phyloP scores from a whole-genome alignment of 306 rosid genomes.

The Fragaria nilgerrensis region DNA sequence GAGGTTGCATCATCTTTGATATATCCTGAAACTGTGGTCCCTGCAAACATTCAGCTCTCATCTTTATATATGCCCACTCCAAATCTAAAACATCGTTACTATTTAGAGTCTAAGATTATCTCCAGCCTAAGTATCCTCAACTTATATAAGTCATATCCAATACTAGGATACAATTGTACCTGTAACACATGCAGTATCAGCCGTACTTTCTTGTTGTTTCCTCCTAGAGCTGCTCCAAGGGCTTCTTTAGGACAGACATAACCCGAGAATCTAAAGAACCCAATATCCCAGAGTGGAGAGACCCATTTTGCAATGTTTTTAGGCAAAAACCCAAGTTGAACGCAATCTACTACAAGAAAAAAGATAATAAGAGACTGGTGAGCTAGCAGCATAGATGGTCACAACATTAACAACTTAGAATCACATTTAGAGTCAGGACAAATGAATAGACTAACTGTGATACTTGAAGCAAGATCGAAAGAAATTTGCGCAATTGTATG shows the following conservation, averaged over 20 bases:
- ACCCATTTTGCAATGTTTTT: conserved; percentile 74
- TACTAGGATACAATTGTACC: conserved; percentile 34
- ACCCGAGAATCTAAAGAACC: conserved; percentile 64
- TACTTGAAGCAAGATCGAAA: background rate
- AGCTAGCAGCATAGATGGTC: conserved; percentile 4
- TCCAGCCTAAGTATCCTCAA: conserved; percentile 7
- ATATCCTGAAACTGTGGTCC: conserved; percentile 57
- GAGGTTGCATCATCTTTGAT: conserved; percentile 46
- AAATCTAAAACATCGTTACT: conserved; percentile 3
- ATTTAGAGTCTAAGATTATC: conserved; percentile 10
- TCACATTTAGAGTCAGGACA: too few species aligned
- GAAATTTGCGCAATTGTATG: background rate
- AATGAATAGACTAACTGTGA: background rate
- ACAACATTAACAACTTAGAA: conserved; percentile 11
- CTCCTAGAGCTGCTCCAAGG: conserved; percentile 66
- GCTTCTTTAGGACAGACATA: conserved; percentile 65
- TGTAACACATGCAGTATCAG: conserved; percentile 51
- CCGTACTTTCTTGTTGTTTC: conserved; percentile 47
- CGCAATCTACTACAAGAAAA: conserved; percentile 38
- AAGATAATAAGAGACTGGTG: conserved; percentile 16
- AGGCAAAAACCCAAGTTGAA: conserved; percentile 78
- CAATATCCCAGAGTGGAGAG: conserved; percentile 82
- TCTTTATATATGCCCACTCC: conserved; percentile 21
- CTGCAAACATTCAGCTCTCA: conserved; percentile 39
- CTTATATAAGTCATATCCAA: conserved; percentile 20